phyloP scores from a whole-genome alignment of 192 early-diverging fungal species.

The Phycomyces nitens region DNA sequence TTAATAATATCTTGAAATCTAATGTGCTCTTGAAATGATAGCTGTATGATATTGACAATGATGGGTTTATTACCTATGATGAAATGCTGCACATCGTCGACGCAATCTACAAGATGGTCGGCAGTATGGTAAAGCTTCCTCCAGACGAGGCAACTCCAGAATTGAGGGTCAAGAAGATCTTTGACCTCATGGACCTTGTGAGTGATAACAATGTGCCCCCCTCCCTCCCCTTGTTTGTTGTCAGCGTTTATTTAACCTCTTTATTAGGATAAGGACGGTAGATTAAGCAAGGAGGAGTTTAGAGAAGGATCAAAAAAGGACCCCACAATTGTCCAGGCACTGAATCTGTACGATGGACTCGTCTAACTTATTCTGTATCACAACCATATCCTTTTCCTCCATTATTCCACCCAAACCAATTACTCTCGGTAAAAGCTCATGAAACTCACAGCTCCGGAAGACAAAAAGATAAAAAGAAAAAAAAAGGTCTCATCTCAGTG shows the following conservation, averaged over 20 bases:
- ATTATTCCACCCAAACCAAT: no score
- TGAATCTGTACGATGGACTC: slow-evolving; percentile 83
- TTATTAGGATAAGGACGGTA: slow-evolving; percentile 71
- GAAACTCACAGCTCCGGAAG: no score
- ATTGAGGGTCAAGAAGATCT: slow-evolving; percentile 89
- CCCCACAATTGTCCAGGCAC: slow-evolving; percentile 81
- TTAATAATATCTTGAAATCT: no score
- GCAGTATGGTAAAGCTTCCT: slow-evolving; percentile 85
- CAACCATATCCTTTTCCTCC: no score
- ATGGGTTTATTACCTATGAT: slow-evolving; percentile 79
- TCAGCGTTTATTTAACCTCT: no score
- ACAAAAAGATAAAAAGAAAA: no score
- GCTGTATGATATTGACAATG: slow-evolving; percentile 89
- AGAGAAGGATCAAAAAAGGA: slow-evolving; percentile 84
- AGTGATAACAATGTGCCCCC: background rate
- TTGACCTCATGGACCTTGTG: slow-evolving; percentile 81
- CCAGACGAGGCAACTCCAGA: slow-evolving; percentile 89
- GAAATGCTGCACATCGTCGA: slow-evolving; percentile 93
- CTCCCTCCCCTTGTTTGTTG: background rate
- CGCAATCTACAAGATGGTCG: slow-evolving; percentile 93
- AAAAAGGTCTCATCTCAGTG: no score
- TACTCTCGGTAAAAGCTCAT: no score
- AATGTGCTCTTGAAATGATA: no score
- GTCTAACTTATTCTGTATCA: slow-evolving; percentile 47
- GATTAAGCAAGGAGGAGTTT: slow-evolving; percentile 82